Evolutionary conservation across 2,329 filamentous ascomycete genomes (phyloP), one percentile per base, ranked within the genome.

Genomic region (Coniochaeta sp.): DNA sequence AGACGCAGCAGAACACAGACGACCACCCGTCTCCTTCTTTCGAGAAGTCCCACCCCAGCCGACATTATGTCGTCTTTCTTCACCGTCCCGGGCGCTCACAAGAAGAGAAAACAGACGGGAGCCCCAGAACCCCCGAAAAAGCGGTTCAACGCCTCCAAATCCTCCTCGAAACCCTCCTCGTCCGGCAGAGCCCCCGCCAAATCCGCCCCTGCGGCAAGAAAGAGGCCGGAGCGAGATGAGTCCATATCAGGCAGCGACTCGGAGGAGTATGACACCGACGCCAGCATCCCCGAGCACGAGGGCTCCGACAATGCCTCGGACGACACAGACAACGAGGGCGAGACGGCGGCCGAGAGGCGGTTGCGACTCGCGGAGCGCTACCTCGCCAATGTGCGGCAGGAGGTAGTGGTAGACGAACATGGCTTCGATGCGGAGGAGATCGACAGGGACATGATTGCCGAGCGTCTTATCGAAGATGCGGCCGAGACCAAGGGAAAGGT

Each of bases 361-460:
- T 76, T 96, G 69, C 86, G 91, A 65, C 82, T 99, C 30, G 95
- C 95, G 32, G 91, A 98, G 76, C 87, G 90, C 68, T 98, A 99
- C 73, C 83, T 99, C 59, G 89, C 96, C 59, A 96, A 96, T 71
- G 87, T 97, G 63, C 86, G 89, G 68, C 84, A 89, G 68, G 89
- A 96, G 66, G 87, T 91, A 12, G 65, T 72, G 66, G 75, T 79
- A 28, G 89, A 96, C 67, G 89, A 91, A 64, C 83, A 82, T 58
- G 95, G 92, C 42, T 99, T 98, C 70, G 92, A 99, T 75, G 95
- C 95, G 8, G 92, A 89, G 67, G 91, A 98, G 58, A 90, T 99
- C 61, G 95, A 98, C 75, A 83, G 89, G 61, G 95, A 99, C 71
- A 78, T 97, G 67, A 93, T 99, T 68, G 92, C 93, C 47, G 90